Evolutionary conservation across 2,329 filamentous ascomycete genomes (phyloP).

Genomic region (Ophiostoma ips): DNA sequence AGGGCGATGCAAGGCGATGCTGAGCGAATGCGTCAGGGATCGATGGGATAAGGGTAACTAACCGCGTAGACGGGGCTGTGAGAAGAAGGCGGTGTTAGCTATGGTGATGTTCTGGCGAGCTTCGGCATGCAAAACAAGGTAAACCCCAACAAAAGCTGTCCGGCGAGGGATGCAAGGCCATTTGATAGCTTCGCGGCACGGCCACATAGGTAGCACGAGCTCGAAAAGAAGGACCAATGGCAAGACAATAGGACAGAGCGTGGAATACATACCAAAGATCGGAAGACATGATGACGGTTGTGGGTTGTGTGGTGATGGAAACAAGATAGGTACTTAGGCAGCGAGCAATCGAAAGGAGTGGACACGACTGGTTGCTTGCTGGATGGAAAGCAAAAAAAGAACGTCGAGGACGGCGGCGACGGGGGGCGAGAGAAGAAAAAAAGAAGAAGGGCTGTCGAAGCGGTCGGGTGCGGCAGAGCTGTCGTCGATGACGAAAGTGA

Average conservation of each 20-base stretch:
- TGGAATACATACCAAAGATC: conserved; percentile 13
- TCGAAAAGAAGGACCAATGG: background rate
- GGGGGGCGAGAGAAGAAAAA: background rate
- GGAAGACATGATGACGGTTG: conserved; percentile 12
- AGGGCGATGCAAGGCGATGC: background rate
- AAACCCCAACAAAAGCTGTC: conserved; percentile 7
- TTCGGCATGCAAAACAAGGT: background rate
- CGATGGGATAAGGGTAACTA: conserved; percentile 39
- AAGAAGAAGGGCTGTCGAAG: conserved; percentile 5
- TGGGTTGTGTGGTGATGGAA: background rate
- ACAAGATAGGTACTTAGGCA: background rate
- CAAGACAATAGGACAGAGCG: background rate
- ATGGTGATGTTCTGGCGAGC: background rate
- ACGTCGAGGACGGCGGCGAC: background rate
- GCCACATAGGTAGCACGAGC: background rate
- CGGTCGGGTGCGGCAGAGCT: background rate
- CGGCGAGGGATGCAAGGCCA: background rate
- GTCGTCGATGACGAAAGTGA: conserved; percentile 9
- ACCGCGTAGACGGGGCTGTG: conserved; percentile 99
- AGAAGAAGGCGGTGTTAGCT: conserved; percentile 16
- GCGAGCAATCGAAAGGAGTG: background rate
- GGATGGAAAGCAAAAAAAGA: conserved; percentile 1
- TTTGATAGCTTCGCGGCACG: background rate
- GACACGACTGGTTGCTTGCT: conserved; percentile 3
- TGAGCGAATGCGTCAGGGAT: background rate